A percentile compares a stretch with the other conserved stretches of the same genome.
These are phyloP conservation scores for Fusarium decemcellulare DNA, from an alignment of 2,329 filamentous ascomycete genomes.

Conservation along the genomic window DNA sequence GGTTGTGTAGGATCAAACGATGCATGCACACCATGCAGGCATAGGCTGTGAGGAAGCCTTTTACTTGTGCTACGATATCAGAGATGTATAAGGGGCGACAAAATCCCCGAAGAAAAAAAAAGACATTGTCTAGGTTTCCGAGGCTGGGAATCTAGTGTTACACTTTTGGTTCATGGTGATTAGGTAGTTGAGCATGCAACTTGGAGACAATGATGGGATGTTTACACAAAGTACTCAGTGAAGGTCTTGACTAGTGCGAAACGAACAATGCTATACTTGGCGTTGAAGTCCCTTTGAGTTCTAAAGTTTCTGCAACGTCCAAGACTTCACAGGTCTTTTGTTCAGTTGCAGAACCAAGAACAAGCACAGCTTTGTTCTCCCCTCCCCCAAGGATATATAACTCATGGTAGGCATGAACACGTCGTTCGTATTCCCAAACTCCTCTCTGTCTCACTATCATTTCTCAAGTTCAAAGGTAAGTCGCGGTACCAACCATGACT, in stretches of 20 bases:
- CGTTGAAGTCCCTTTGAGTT: not conserved
- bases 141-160: constrained; percentile 1
- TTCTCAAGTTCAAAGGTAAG: not conserved
- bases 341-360: constrained; percentile 3
- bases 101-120: constrained; percentile 10
- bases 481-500: not conserved
- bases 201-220: not conserved
- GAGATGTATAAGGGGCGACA: not conserved
- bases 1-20: constrained; percentile 10
- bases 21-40: constrained; percentile 1
- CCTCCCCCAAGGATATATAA: constrained; percentile 12
- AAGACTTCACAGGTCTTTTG: constrained; percentile 3
- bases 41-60: constrained; percentile 8
- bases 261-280: not conserved
- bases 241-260: not conserved
- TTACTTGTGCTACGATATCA: constrained; percentile 8
- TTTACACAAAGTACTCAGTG: no score
- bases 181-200: not conserved
- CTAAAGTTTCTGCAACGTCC: not conserved
- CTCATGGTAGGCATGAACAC: not conserved
- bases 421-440: not conserved
- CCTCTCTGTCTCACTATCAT: not conserved
- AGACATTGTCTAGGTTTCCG: constrained; percentile 13
- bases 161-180: constrained; percentile 6
- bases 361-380: constrained; percentile 10